Base-by-base conservation (phyloP, 192 early-diverging fungal genomes). In the Piromyces finnis region DNA sequence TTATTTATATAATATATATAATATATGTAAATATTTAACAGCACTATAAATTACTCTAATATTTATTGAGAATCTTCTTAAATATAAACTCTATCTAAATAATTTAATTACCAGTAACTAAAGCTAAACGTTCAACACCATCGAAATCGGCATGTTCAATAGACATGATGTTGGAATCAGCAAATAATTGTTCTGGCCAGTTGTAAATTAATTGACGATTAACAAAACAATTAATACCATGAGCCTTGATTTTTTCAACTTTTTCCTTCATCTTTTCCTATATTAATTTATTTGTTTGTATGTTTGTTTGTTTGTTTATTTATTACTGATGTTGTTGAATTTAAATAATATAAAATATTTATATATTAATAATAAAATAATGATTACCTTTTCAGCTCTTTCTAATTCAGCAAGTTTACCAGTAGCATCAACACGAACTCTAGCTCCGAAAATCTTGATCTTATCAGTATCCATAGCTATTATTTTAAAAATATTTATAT, bases 181-280 rank as follows among this genome's bases (percentile, higher is more conserved):
- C 97, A 87, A 99, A 94, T 68, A 99, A 90, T 86, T 96, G 95
- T 87, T 99, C 97, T 78, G 97, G 97, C 95, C 95, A 99, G 92
- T 99, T 99, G 89, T 99, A 99, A 83, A 99, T 99, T 37, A 99
- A 88, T 85, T 99, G 97, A 82, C 97, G 94, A 91, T 99, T 99
- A 79, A 99, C 97, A 88, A 99, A 99, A 84, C 96, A 97, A 87
- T 98, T 99, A 87, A 99, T 97, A 5, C 95, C 96, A 84, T 97
- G 94, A 4, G 90, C 90, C 82, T 96, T 95, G 87, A 99, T 99
- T 89, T 97, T 98, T 78, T 96, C 94, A 35, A 99, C 97, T 91
- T 99, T 99, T 80, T 90, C 92, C 83, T 92, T 94, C 97, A 99
- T 99, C 92, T 99, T 99, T 80, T 98, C 92, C 82, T 87, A 82